Percentiles rank a stretch among this genome's conserved stretches.
Evolutionary conservation across 1,284 basidiomycete genomes (phyloP).

Genomic region (Austroboletus novae-zelandiae): DNA sequence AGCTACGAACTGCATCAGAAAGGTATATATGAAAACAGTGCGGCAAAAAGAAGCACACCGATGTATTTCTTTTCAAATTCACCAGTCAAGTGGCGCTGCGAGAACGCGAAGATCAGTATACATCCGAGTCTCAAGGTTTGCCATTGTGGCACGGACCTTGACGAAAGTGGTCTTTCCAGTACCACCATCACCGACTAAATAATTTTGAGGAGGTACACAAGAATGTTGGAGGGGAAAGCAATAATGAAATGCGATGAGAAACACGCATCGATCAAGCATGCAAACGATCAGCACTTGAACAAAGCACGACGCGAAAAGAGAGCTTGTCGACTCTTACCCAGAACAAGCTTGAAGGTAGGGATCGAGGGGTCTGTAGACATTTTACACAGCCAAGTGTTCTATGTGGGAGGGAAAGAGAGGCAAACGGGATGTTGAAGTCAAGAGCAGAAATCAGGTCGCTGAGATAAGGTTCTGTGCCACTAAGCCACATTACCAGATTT

Average conservation of each 20-base stretch:
- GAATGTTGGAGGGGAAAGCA: slow-evolving; percentile 12
- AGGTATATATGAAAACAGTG: slow-evolving; percentile 9
- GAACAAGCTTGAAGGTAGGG: slow-evolving; percentile 98
- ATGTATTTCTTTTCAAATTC: slow-evolving; percentile 99
- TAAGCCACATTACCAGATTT: slow-evolving; percentile 23
- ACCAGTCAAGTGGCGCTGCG: slow-evolving; percentile 94
- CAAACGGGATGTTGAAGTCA: slow-evolving; percentile 20
- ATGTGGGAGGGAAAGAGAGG: slow-evolving; percentile 16
- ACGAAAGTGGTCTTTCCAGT: slow-evolving; percentile 99
- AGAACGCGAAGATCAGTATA: slow-evolving; percentile 49
- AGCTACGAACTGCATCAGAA: slow-evolving; percentile 49
- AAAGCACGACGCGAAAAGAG: slow-evolving; percentile 1
- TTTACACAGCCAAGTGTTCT: slow-evolving; percentile 24
- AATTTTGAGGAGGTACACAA: slow-evolving; percentile 20
- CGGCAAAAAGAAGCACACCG: slow-evolving; percentile 50
- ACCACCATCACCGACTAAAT: slow-evolving; percentile 92
- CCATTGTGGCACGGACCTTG: slow-evolving; percentile 57
- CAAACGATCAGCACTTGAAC: slow-evolving; percentile 28
- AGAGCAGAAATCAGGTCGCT: slow-evolving; percentile 35
- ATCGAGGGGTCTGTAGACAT: slow-evolving; percentile 50
- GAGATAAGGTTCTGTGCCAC: slow-evolving; percentile 37
- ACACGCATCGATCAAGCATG: slow-evolving; percentile 26
- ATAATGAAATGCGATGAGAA: slow-evolving; percentile 25
- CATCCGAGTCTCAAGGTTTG: slow-evolving; percentile 41
- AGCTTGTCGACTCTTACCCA: slow-evolving; percentile 58